A percentile compares a stretch with the other conserved stretches of the same genome.
phyloP scores from a whole-genome alignment of 768 basidiomycete genomes.

The Glaciozyma antarctica region DNA sequence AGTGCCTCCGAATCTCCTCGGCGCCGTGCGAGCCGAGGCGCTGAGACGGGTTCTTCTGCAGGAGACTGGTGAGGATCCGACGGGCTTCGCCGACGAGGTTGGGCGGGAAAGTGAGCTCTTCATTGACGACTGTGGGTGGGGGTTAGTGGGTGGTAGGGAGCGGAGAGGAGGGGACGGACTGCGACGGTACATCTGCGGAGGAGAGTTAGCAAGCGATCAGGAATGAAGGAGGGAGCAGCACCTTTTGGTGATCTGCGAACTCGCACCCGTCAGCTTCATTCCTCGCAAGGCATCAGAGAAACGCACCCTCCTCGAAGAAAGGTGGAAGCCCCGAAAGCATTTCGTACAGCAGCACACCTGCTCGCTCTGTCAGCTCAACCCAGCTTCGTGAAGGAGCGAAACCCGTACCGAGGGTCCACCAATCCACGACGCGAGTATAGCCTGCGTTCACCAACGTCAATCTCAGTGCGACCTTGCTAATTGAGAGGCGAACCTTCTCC shows the following conservation, averaged over 20 bases:
- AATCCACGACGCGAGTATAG: constrained; percentile 61
- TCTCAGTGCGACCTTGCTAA: too few species aligned
- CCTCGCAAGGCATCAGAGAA: neutral
- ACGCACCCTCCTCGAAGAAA: constrained; percentile 72
- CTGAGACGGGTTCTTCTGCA: constrained; percentile 74
- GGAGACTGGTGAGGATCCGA: constrained; percentile 70
- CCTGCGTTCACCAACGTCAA: constrained; percentile 40
- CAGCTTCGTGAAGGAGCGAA: too few species aligned
- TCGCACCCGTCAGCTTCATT: constrained; percentile 43
- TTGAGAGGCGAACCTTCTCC: too few species aligned
- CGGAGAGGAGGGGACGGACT: constrained; percentile 42
- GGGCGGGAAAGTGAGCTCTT: constrained; percentile 76
- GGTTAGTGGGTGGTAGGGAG: constrained; percentile 38
- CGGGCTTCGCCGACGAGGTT: constrained; percentile 75
- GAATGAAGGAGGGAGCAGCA: neutral
- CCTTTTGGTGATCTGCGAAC: constrained; percentile 55
- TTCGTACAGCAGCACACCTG: constrained; percentile 61
- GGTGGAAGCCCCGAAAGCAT: constrained; percentile 93
- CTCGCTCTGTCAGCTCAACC: too few species aligned
- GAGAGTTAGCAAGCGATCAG: too few species aligned
- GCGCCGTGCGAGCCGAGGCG: constrained; percentile 84
- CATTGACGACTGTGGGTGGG: constrained; percentile 52
- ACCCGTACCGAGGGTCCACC: constrained; percentile 79
- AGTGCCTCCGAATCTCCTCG: constrained; percentile 86
- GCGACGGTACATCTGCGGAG: neutral